Evolutionary conservation across 2,329 filamentous ascomycete genomes (phyloP).

Genomic region (Colletotrichum cuscutae): DNA sequence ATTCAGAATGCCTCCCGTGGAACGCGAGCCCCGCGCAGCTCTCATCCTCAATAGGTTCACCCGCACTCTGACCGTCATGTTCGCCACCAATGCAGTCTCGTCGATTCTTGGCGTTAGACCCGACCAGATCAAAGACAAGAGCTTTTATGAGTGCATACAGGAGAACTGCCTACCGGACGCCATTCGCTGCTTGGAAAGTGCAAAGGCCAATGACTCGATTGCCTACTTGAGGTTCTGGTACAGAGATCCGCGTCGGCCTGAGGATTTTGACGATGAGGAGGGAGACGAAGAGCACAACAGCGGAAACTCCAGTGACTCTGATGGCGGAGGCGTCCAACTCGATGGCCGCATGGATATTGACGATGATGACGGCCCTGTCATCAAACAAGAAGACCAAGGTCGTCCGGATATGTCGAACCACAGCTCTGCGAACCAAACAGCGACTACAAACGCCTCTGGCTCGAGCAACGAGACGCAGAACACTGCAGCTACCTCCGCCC

Average conservation of each 20-base stretch:
- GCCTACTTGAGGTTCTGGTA: slow-evolving; percentile 90
- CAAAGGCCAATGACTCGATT: slow-evolving; percentile 91
- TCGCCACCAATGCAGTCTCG: slow-evolving; percentile 80
- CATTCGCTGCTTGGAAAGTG: slow-evolving; percentile 81
- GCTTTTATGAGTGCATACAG: slow-evolving; percentile 89
- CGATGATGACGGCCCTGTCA: slow-evolving; percentile 42
- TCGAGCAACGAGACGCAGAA: slow-evolving; percentile 21
- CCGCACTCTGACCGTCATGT: slow-evolving; percentile 85
- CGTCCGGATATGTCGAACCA: slow-evolving; percentile 21
- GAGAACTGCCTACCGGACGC: slow-evolving; percentile 81
- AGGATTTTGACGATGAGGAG: slow-evolving; percentile 55
- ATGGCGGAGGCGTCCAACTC: slow-evolving; percentile 59
- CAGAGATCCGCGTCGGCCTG: slow-evolving; percentile 74
- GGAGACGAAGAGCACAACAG: slow-evolving; percentile 51
- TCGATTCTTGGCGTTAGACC: slow-evolving; percentile 80
- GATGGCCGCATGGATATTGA: slow-evolving; percentile 55
- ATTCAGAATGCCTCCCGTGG: slow-evolving; percentile 72
- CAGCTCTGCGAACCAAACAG: slow-evolving; percentile 37
- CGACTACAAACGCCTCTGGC: slow-evolving; percentile 14
- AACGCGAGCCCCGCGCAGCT: slow-evolving; percentile 83
- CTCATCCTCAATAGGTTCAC: slow-evolving; percentile 90
- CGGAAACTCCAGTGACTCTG: slow-evolving; percentile 51
- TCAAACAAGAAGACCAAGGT: slow-evolving; percentile 47
- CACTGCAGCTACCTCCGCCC: slow-evolving; percentile 19
- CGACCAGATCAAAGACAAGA: slow-evolving; percentile 76